Conservation (phyloP, 108 stramenopile genomes). For the Nitzschia inconspicua region DNA sequence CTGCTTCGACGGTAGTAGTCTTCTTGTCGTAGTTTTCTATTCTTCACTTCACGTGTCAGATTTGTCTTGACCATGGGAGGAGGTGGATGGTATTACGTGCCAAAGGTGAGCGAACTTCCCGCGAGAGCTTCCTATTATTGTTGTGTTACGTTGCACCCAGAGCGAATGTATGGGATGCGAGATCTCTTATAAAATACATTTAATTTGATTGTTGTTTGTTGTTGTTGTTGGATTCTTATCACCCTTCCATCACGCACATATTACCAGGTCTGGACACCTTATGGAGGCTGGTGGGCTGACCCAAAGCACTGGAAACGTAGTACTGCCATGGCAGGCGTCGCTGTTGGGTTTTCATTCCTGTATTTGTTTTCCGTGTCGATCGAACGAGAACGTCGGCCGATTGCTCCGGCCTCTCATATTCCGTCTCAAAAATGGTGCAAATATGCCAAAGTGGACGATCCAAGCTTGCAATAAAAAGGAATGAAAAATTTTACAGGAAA, state of each 20-base stretch:
- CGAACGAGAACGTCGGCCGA: slow-evolving; percentile 68
- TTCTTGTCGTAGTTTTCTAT: too few species aligned
- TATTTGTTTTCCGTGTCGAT: slow-evolving; percentile 67
- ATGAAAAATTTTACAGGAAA: background rate
- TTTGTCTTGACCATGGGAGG: slow-evolving; percentile 61
- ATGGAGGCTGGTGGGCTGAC: slow-evolving; percentile 87
- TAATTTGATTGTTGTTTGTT: background rate
- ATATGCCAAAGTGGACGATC: slow-evolving; percentile 52
- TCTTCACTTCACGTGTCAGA: too few species aligned
- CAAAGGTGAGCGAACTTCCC: slow-evolving; percentile 56
- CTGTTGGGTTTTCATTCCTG: slow-evolving; percentile 32
- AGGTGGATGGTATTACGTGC: slow-evolving; percentile 87
- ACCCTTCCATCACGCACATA: too few species aligned
- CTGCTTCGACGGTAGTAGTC: too few species aligned
- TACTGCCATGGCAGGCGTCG: slow-evolving; percentile 52
- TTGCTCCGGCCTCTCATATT: slow-evolving; percentile 46
- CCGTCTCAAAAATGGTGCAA: slow-evolving; percentile 53
- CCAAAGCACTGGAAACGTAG: slow-evolving; percentile 77
- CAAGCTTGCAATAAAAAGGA: slow-evolving; percentile 26
- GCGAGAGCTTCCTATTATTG: background rate
- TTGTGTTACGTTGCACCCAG: background rate
- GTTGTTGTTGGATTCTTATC: background rate
- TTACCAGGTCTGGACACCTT: slow-evolving; percentile 77
- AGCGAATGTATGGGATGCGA: background rate
- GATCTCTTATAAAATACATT: background rate